Conservation (phyloP, 2,329 filamentous ascomycete species). For the Elsinoe australis region DNA sequence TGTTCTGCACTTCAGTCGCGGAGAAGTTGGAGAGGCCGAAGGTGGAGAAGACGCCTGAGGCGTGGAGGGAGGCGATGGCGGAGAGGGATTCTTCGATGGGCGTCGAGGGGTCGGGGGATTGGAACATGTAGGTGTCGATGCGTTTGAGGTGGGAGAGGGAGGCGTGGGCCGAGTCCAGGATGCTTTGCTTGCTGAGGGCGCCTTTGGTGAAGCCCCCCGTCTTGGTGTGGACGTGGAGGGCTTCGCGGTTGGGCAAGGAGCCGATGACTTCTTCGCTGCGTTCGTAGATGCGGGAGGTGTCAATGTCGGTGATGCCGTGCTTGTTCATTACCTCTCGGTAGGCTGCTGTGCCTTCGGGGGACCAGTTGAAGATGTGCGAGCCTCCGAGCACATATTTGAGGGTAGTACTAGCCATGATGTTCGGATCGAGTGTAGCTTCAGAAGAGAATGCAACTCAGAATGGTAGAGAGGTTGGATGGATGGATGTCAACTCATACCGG, state of each 20-base stretch:
- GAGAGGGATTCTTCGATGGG: conserved; percentile 29
- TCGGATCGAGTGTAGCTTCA: background rate
- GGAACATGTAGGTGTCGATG: conserved; percentile 26
- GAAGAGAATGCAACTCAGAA: no score
- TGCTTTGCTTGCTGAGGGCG: conserved; percentile 32
- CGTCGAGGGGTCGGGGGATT: conserved; percentile 27
- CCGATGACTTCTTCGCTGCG: conserved; percentile 7
- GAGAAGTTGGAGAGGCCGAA: conserved; percentile 43
- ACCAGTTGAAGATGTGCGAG: conserved; percentile 11
- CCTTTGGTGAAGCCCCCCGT: conserved; percentile 1
- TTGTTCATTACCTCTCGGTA: conserved; percentile 25
- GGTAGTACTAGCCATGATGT: background rate
- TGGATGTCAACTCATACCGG: no score
- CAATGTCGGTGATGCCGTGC: conserved; percentile 31
- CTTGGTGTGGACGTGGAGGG: conserved; percentile 8
- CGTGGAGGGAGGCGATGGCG: conserved; percentile 29
- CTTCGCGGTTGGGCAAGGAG: background rate
- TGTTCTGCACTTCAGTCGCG: conserved; percentile 32
- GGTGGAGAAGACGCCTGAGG: conserved; percentile 33
- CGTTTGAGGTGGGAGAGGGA: conserved; percentile 5
- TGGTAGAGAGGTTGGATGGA: no score
- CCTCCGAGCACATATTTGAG: conserved; percentile 4
- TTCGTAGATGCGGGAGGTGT: conserved; percentile 38
- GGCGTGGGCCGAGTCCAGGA: conserved; percentile 36
- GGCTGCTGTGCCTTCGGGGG: background rate